Conservation (phyloP, 2,329 filamentous ascomycete species). For the Neophaeococcomyces aloes region DNA sequence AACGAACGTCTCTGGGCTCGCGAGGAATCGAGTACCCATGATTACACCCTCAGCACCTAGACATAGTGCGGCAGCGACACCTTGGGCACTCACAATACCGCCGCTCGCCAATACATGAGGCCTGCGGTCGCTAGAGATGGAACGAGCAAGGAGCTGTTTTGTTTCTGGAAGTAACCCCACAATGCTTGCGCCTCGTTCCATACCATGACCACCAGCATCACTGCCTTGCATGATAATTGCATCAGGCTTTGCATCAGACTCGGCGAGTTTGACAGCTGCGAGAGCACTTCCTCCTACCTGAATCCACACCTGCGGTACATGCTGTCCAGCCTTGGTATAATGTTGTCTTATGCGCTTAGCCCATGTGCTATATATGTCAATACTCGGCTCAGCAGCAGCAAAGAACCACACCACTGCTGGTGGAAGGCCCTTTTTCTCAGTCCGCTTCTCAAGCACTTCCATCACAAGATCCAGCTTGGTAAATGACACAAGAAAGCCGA, state of each 20-base stretch:
- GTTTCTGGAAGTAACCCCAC: constrained; percentile 43
- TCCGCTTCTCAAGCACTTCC: constrained; percentile 24
- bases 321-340: constrained; percentile 40
- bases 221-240: constrained; percentile 44
- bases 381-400: constrained; percentile 31
- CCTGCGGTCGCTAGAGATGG: not conserved
- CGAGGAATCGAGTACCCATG: constrained; percentile 56
- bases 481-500: constrained; percentile 33
- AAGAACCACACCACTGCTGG: constrained; percentile 36
- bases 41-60: constrained; percentile 46
- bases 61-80: constrained; percentile 39
- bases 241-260: constrained; percentile 45
- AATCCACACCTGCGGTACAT: constrained; percentile 42
- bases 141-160: constrained; percentile 25
- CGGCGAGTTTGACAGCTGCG: constrained; percentile 37
- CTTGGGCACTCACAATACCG: constrained; percentile 43
- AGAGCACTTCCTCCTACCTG: constrained; percentile 41
- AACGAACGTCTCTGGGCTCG: constrained; percentile 39
- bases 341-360: constrained; percentile 26
- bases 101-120: constrained; percentile 35
- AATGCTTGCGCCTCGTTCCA: constrained; percentile 36
- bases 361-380: constrained; percentile 23
- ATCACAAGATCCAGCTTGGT: constrained; percentile 24
- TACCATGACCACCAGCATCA: constrained; percentile 46
- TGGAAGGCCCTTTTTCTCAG: constrained; percentile 23